phyloP scores from a whole-genome alignment of 495 filamentous ascomycete genomes.

The Penicillium macrosclerotiorum region DNA sequence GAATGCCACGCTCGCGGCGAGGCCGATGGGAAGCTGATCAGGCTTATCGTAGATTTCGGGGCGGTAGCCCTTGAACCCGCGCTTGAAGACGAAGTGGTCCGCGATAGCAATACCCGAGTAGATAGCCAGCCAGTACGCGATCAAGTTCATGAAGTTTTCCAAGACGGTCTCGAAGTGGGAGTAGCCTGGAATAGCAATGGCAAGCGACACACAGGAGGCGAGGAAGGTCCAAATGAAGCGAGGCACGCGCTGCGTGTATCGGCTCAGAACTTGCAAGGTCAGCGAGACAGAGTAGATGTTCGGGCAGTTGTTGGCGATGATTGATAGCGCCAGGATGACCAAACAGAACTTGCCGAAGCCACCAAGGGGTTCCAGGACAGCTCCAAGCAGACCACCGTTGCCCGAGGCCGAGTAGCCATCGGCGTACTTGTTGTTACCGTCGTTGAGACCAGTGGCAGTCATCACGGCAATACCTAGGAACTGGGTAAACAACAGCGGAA shows the following conservation, averaged over 20 bases:
- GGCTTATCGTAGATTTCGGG: constrained; percentile 60
- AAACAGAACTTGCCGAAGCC: constrained; percentile 81
- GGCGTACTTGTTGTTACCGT: constrained; percentile 51
- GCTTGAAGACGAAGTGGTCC: constrained; percentile 78
- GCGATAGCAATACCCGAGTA: constrained; percentile 69
- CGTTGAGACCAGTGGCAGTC: constrained; percentile 57
- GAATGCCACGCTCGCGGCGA: constrained; percentile 67
- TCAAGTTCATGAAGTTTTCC: constrained; percentile 76
- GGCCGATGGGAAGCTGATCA: constrained; percentile 63
- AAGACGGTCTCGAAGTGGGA: constrained; percentile 67
- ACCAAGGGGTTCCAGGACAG: constrained; percentile 66
- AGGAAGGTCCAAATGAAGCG: constrained; percentile 75
- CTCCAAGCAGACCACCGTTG: constrained; percentile 69
- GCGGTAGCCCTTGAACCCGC: constrained; percentile 60
- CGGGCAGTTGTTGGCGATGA: constrained; percentile 85
- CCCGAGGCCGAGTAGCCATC: constrained; percentile 58
- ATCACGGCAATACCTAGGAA: constrained; percentile 75
- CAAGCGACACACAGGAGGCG: constrained; percentile 66
- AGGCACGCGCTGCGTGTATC: constrained; percentile 64
- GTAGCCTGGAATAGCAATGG: constrained; percentile 77
- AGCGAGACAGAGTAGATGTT: constrained; percentile 82
- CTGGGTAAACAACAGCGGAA: constrained; percentile 73
- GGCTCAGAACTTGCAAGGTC: constrained; percentile 68
- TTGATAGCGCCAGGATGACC: constrained; percentile 73
- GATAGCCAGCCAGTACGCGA: constrained; percentile 83